A percentile compares a stretch with the other conserved stretches of the same genome.
Conservation (phyloP, 177 flowering plant species). For the Vitis hybrid region DNA sequence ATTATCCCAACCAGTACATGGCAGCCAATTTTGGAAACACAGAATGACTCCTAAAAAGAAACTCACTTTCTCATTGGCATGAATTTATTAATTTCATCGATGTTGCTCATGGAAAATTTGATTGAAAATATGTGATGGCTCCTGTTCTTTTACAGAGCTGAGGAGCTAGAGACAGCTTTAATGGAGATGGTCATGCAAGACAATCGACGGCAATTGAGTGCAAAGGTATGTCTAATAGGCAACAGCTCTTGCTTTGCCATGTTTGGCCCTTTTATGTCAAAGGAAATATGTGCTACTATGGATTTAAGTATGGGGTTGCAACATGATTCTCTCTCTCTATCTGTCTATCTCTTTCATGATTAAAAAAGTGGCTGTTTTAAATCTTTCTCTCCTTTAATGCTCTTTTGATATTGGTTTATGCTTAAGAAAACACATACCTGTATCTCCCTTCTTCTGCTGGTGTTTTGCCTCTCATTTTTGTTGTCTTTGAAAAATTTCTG, state of each 20-base stretch:
- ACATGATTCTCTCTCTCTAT: not conserved
- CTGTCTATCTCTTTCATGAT: not conserved
- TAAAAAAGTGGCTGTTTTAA: not conserved
- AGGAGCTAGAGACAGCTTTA: slow-evolving; percentile 94
- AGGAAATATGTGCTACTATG: not conserved
- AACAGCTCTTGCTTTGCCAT: not conserved
- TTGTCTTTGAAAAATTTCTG: too few species aligned
- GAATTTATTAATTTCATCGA: not conserved
- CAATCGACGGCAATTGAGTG: slow-evolving; percentile 82
- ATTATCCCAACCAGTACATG: too few species aligned
- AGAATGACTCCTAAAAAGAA: not conserved
- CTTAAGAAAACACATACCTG: not conserved
- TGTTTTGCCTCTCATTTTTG: too few species aligned
- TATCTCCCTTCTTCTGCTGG: too few species aligned
- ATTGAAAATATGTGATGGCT: slow-evolving; percentile 2
- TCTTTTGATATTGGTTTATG: not conserved
- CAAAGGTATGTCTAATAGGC: slow-evolving; percentile 52
- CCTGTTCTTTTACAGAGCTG: slow-evolving; percentile 62
- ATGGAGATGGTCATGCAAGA: slow-evolving; percentile 97
- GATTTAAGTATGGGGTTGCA: not conserved
- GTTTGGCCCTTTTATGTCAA: not conserved
- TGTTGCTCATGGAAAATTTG: not conserved
- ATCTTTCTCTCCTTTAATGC: not conserved
- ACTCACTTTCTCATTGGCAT: slow-evolving; percentile 4
- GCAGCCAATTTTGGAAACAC: not conserved